phyloP scores from a whole-genome alignment of 2,329 filamentous ascomycete genomes.

The Penicillium digitatum region DNA sequence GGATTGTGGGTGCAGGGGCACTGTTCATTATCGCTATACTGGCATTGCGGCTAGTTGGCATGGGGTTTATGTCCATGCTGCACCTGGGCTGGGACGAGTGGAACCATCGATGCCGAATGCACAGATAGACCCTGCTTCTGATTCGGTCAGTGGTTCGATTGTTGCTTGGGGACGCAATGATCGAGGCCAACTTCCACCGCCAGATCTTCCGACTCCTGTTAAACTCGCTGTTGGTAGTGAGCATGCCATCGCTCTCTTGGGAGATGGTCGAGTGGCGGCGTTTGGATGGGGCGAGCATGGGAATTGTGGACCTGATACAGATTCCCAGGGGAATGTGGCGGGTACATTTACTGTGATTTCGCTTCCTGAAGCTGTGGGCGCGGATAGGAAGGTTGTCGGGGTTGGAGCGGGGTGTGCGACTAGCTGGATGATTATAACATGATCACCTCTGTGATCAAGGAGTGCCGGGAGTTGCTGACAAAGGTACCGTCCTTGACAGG shows the following conservation, averaged over 20 bases:
- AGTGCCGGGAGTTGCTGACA: neutral
- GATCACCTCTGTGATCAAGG: slow-evolving; percentile 2
- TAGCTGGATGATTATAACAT: slow-evolving; percentile 62
- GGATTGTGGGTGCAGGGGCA: neutral
- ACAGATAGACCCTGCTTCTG: slow-evolving; percentile 13
- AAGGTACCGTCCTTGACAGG: neutral
- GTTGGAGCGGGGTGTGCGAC: slow-evolving; percentile 88
- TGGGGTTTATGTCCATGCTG: slow-evolving; percentile 64
- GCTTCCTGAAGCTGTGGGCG: slow-evolving; percentile 51
- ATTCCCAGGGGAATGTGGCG: slow-evolving; percentile 63
- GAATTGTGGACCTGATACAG: slow-evolving; percentile 73
- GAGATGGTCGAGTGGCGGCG: slow-evolving; percentile 63
- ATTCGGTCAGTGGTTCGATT: slow-evolving; percentile 54
- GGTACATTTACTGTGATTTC: slow-evolving; percentile 65
- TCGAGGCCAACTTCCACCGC: slow-evolving; percentile 72
- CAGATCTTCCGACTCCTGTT: slow-evolving; percentile 54
- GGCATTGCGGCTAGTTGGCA: slow-evolving; percentile 77
- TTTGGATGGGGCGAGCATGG: slow-evolving; percentile 99
- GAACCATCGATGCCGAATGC: neutral
- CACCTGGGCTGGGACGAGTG: neutral
- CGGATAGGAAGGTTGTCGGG: slow-evolving; percentile 47
- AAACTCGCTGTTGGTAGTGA: slow-evolving; percentile 82
- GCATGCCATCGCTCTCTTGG: slow-evolving; percentile 72
- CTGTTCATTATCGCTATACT: slow-evolving; percentile 59
- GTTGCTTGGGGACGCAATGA: slow-evolving; percentile 79